Percentiles rank a stretch among this genome's conserved stretches.
Conservation (phyloP, 352 stramenopile species). For the Peronospora belbahrii region DNA sequence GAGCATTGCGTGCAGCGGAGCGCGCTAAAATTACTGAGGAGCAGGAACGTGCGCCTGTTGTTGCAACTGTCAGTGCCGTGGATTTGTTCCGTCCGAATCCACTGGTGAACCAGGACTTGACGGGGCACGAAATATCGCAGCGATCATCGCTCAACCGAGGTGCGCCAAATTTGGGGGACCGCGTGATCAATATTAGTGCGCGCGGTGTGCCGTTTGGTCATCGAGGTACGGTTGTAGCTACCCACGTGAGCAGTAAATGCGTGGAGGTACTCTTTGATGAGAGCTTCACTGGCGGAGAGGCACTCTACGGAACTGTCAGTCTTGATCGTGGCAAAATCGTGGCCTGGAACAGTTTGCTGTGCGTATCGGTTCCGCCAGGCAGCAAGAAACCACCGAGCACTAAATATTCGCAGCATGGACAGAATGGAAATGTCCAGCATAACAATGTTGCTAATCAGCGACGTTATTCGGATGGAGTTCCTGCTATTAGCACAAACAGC, state of each 20-base stretch:
- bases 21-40: slow-evolving; percentile 38
- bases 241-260: slow-evolving; percentile 92
- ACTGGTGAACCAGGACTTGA: slow-evolving; percentile 75
- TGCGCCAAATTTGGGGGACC: slow-evolving; percentile 90
- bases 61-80: slow-evolving; percentile 32
- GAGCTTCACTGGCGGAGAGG: slow-evolving; percentile 95
- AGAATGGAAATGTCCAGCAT: slow-evolving; percentile 10
- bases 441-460: slow-evolving; percentile 7
- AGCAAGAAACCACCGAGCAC: slow-evolving; percentile 17
- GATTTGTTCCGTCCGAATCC: slow-evolving; percentile 71
- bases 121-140: slow-evolving; percentile 50
- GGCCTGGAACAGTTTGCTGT: slow-evolving; percentile 87
- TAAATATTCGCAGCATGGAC: slow-evolving; percentile 9
- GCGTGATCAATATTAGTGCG: slow-evolving; percentile 96
- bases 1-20: slow-evolving; percentile 55
- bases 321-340: slow-evolving; percentile 94
- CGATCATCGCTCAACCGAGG: slow-evolving; percentile 50
- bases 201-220: slow-evolving; percentile 94
- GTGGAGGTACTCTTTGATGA: slow-evolving; percentile 97
- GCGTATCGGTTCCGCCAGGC: slow-evolving; percentile 46
- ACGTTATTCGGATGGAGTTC: slow-evolving; percentile 5
- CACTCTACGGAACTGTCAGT: slow-evolving; percentile 91
- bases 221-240: slow-evolving; percentile 95
- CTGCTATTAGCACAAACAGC: slow-evolving; percentile 21
- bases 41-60: slow-evolving; percentile 32